These are phyloP conservation scores for Candida parachauliodes DNA, from an alignment of 805 yeast genomes.

Conservation along the genomic window DNA sequence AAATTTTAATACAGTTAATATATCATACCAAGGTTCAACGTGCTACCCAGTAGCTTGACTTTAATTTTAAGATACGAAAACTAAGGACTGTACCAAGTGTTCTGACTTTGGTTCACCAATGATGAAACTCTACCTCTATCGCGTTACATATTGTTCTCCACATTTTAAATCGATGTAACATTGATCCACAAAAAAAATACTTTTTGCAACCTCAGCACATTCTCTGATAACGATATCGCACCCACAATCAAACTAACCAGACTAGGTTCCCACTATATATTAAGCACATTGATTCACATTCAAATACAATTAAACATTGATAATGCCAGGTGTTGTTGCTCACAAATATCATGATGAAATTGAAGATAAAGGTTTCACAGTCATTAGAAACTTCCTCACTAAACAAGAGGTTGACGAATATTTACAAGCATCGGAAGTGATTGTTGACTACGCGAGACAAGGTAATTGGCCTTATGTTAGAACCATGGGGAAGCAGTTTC, in stretches of 20 bases:
- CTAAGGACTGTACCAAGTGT: no score
- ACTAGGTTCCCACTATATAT: no score
- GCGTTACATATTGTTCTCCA: background rate
- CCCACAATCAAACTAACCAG: no score
- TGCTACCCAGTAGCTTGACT: no score
- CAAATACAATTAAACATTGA: background rate
- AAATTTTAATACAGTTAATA: conserved; percentile 9
- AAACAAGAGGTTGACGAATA: conserved; percentile 37
- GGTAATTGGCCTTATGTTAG: conserved; percentile 50
- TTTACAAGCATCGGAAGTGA: conserved; percentile 30
- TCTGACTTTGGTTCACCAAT: no score
- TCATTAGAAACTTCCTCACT: conserved; percentile 37
- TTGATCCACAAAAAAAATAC: no score
- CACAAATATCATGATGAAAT: conserved; percentile 34
- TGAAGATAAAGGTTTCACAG: conserved; percentile 33
- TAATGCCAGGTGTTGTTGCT: conserved; percentile 19
- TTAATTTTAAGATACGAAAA: no score
- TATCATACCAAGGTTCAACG: no score
- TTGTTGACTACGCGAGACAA: conserved; percentile 40
- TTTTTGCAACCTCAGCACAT: background rate
- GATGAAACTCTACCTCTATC: no score
- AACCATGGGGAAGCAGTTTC: conserved; percentile 51
- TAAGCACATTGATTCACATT: background rate
- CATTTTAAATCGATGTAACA: background rate
- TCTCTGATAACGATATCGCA: no score